Conservation (phyloP, 805 yeast species). For the Saccharomycopsis sp. region DNA sequence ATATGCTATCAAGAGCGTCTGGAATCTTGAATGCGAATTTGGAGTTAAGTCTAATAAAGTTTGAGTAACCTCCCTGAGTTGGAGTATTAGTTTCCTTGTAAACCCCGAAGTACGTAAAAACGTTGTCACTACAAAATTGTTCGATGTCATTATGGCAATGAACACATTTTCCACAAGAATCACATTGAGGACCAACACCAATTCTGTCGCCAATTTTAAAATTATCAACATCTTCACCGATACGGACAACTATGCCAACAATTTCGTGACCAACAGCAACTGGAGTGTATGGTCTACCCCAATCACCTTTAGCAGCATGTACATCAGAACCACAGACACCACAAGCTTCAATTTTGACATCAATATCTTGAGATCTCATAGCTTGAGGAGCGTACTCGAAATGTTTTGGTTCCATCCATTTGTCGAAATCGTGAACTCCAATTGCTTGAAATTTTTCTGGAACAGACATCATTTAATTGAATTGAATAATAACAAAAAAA, state of each 20-base stretch:
- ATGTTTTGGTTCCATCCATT: slow-evolving; percentile 21
- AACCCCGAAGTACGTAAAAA: slow-evolving; percentile 32
- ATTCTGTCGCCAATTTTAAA: slow-evolving; percentile 43
- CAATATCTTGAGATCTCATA: slow-evolving; percentile 34
- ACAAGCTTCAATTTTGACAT: slow-evolving; percentile 52
- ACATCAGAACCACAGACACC: slow-evolving; percentile 63
- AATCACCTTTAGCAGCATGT: slow-evolving; percentile 17
- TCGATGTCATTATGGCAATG: slow-evolving; percentile 34
- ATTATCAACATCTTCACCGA: slow-evolving; percentile 31
- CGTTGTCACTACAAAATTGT: slow-evolving; percentile 31
- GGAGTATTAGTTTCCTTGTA: slow-evolving; percentile 28
- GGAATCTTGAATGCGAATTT: slow-evolving; percentile 39
- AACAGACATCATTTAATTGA: slow-evolving; percentile 2
- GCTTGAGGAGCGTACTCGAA: slow-evolving; percentile 17
- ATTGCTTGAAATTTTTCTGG: slow-evolving; percentile 9
- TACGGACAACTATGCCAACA: slow-evolving; percentile 26
- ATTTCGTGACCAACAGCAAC: slow-evolving; percentile 29
- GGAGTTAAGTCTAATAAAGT: slow-evolving; percentile 36
- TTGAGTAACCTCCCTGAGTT: slow-evolving; percentile 29
- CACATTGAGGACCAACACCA: slow-evolving; percentile 43
- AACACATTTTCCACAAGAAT: slow-evolving; percentile 34
- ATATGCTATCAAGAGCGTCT: slow-evolving; percentile 30
- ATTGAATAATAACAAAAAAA: too few relatives aligned
- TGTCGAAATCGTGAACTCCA: slow-evolving; percentile 24
- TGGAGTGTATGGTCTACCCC: slow-evolving; percentile 22